Evolutionary conservation across 768 basidiomycete genomes (phyloP).

Genomic region (Rhizopogon vulgaris): DNA sequence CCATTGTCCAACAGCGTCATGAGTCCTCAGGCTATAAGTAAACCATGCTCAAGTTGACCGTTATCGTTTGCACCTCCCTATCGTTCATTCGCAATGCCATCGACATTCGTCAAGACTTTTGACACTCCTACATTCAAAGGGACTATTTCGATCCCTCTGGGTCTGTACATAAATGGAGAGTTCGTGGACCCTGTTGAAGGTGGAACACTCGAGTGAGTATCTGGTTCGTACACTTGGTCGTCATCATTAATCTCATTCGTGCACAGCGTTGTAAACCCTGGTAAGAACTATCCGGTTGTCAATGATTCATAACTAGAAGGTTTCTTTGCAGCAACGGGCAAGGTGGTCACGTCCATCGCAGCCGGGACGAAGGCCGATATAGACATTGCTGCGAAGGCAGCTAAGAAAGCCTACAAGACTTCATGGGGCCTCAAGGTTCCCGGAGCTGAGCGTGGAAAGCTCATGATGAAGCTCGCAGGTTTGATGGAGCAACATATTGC

Average conservation of each 20-base stretch:
- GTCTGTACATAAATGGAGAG: constrained; percentile 61
- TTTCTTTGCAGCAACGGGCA: constrained; percentile 46
- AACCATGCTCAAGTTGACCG: neutral
- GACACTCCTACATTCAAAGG: constrained; percentile 54
- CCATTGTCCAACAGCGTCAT: neutral
- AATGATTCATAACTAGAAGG: neutral
- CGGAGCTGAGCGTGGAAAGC: constrained; percentile 42
- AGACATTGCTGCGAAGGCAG: constrained; percentile 60
- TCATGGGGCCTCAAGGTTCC: constrained; percentile 57
- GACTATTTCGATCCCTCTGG: constrained; percentile 47
- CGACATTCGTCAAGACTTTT: constrained; percentile 41
- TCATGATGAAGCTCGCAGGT: constrained; percentile 57
- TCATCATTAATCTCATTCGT: constrained; percentile 1
- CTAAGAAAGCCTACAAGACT: constrained; percentile 49
- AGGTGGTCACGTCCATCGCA: constrained; percentile 47
- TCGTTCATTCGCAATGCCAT: constrained; percentile 24
- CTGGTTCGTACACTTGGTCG: neutral
- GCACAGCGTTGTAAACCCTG: constrained; percentile 49
- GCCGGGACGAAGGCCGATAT: constrained; percentile 60
- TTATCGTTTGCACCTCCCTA: neutral
- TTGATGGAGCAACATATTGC: constrained; percentile 55
- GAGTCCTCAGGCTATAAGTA: neutral
- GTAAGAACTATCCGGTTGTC: constrained; percentile 19
- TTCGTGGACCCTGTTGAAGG: constrained; percentile 44
- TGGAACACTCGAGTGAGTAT: constrained; percentile 56